Evolutionary conservation across 352 stramenopile species (phyloP), one percentile per base, ranked within the genome.

Genomic region (Albugo laibachii): DNA sequence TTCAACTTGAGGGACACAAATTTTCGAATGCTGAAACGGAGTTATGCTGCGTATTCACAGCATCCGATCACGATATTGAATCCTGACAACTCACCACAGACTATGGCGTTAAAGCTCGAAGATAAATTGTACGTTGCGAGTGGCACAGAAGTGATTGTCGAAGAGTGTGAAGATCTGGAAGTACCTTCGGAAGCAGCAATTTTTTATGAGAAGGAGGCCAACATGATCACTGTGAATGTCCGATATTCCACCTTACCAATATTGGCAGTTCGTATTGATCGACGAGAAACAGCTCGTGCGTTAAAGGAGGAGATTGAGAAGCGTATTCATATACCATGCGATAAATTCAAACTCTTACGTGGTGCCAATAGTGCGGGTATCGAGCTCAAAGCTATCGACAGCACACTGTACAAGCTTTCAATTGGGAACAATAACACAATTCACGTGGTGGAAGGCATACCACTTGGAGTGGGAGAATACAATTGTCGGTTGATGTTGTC

Each of bases 321-420:
- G 5, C 62, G 61, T 40, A 68, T 89, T 20, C 56, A 52, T 0
- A 44, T 86, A 19, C 47, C 61, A 0, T 50, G 60, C 1, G 61
- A 77, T 27, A 56, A 66, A 31, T 89, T 89, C 50, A 89, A 89
- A 55, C 48, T 89, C 18, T 53, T 83, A n/a, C 76, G 76, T 16
- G 75, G 75, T 1, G 73, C 69, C 21, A 71, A 80, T 36, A 70
- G 61, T 27, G 62, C 70, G 16, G 67, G 71, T 16, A 70, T 84
- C 10, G 76, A 89, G 52, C 82, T 89, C 46, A 89, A 89, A 57
- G 64, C 65, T 1, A 66, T 84, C 36, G 71, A 89, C 37, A 79
- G 64, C 44, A 81, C 73, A 16, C 54, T 89, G 2, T 79, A 66
- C 16, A 84, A 83, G 45, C 48, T 89, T 1, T 80, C 73, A 15